Conservation (phyloP, 306 rosid genomes). For the Lagenaria siceraria region DNA sequence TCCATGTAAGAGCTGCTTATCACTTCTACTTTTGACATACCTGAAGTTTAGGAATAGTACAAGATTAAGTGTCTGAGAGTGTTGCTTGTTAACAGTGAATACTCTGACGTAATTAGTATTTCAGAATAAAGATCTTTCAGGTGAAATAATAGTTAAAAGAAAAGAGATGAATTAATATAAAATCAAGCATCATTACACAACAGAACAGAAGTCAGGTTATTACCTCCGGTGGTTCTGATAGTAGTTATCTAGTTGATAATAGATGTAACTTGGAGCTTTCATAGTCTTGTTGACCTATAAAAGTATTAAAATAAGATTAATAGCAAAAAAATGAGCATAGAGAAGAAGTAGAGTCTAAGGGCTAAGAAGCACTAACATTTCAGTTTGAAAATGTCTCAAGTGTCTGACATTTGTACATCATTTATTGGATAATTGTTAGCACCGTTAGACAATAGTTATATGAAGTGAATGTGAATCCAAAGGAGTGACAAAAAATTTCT, state of each 20-base stretch:
- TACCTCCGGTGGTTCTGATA: constrained; percentile 94
- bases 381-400: no score
- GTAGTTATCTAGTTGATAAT: constrained; percentile 90
- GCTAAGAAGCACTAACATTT: background rate
- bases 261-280: constrained; percentile 82
- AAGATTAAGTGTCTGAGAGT: background rate
- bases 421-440: no score
- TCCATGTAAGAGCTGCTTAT: constrained; percentile 71
- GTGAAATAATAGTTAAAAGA: background rate
- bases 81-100: background rate
- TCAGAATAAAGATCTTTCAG: background rate
- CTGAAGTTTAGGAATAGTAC: constrained; percentile 30
- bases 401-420: no score
- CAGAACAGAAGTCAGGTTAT: constrained; percentile 6
- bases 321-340: background rate
- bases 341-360: background rate
- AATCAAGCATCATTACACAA: background rate
- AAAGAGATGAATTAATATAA: background rate
- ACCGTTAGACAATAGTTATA: no score
- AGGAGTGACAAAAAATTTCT: background rate
- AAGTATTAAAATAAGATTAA: constrained; percentile 11
- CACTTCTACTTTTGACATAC: constrained; percentile 85
- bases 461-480: no score
- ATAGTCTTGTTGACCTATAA: constrained; percentile 58
- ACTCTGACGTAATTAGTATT: background rate